phyloP scores from a whole-genome alignment of 2,329 filamentous ascomycete genomes.

The Aspergillus persii region DNA sequence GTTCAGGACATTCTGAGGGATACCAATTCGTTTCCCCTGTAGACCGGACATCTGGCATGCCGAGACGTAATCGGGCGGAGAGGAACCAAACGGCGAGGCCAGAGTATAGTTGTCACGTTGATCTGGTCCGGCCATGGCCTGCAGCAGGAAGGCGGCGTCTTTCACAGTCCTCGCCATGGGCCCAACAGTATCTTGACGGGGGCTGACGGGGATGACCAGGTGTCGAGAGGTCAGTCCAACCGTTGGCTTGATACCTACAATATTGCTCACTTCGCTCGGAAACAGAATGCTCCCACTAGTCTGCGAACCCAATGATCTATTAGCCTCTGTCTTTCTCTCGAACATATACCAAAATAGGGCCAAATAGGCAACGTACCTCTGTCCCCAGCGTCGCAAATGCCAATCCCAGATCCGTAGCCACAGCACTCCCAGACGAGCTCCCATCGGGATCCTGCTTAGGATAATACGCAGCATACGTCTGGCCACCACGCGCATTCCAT shows the following conservation, averaged over 20 bases:
- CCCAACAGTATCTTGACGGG: constrained; percentile 57
- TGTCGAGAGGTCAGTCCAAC: constrained; percentile 60
- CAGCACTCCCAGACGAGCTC: constrained; percentile 62
- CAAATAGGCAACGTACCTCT: constrained; percentile 44
- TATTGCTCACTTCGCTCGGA: constrained; percentile 55
- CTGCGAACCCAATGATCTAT: constrained; percentile 21
- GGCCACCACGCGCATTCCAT: constrained; percentile 65
- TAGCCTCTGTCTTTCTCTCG: neutral
- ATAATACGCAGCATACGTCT: constrained; percentile 61
- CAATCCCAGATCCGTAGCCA: constrained; percentile 59
- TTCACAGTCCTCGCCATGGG: constrained; percentile 59
- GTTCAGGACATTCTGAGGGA: constrained; percentile 59
- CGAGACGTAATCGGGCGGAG: constrained; percentile 59
- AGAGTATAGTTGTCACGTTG: constrained; percentile 57
- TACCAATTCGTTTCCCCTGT: constrained; percentile 60
- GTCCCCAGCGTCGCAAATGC: constrained; percentile 60
- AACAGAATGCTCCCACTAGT: constrained; percentile 64
- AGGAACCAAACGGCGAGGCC: constrained; percentile 54
- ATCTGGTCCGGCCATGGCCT: constrained; percentile 58
- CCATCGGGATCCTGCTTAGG: constrained; percentile 61
- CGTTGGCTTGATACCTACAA: constrained; percentile 67
- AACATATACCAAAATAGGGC: neutral
- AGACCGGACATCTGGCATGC: constrained; percentile 57
- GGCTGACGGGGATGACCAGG: constrained; percentile 64
- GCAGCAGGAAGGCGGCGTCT: constrained; percentile 57